These are phyloP conservation scores for Kwoniella heveanensis DNA, from an alignment of 768 basidiomycete genomes.

Conservation along the genomic window DNA sequence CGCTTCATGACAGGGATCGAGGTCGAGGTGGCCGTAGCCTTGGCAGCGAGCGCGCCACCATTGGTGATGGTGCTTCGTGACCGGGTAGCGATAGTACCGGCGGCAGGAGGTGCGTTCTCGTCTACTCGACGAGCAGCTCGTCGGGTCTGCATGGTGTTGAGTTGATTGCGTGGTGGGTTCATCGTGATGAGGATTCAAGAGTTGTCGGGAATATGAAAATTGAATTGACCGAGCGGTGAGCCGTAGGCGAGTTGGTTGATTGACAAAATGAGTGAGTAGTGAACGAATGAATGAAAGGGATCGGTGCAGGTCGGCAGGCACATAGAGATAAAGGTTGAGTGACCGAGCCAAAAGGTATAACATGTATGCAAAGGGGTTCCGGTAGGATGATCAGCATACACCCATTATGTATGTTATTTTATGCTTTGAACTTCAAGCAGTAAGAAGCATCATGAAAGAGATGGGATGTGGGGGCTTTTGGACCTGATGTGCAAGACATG, in stretches of 20 bases:
- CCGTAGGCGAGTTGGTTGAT: not conserved
- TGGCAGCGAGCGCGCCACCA: conserved; percentile 19
- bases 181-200: not conserved
- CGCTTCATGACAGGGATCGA: conserved; percentile 46
- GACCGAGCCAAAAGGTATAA: conserved; percentile 3
- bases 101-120: conserved; percentile 49
- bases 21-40: conserved; percentile 24
- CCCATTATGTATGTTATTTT: not conserved
- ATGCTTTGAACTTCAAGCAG: too few species aligned
- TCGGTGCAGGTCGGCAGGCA: not conserved
- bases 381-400: not conserved
- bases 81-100: conserved; percentile 22
- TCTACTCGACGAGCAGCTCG: conserved; percentile 39
- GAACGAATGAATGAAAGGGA: not conserved
- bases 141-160: conserved; percentile 35
- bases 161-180: conserved; percentile 1
- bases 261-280: not conserved
- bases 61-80: conserved; percentile 18
- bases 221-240: not conserved
- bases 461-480: not conserved
- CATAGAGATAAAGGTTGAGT: conserved; percentile 6
- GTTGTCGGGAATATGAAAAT: too few species aligned
- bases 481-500: not conserved
- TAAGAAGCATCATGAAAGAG: not conserved
- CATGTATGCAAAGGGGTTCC: not conserved